Evolutionary conservation across 2,329 filamentous ascomycete genomes (phyloP), one percentile per base, ranked within the genome.

Genomic region (Talaromyces sp.): DNA sequence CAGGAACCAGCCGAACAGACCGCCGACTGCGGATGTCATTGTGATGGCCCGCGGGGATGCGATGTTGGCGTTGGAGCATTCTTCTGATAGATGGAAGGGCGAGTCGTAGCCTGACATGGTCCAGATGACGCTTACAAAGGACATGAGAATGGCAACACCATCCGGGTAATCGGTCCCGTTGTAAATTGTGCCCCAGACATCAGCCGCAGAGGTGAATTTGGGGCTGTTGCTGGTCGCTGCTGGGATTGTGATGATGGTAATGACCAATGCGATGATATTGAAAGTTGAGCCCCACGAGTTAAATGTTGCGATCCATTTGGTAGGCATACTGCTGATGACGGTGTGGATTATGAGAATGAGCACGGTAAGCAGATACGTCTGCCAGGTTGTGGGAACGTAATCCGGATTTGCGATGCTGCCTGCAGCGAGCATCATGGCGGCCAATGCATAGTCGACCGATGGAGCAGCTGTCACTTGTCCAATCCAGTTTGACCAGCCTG

Each of bases 71-170:
- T 92, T 92, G 66, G 86, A 88, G 75, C 89, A 92, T 75, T 92
- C 89, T 72, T 92, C 89, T 3, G 87, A 84, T n/a, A 92, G 77
- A 76, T 92, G 89, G 74, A 91, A 91, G 0, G 89, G 86, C 0
- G 84, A 84, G 74, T 90, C 88, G 72, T 90, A 90, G 47, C 88
- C 87, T 6, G 82, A 82, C 83, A 88, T 88, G 5, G 87, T 89
- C 87, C 87, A 90, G 68, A 90, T 89, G 39, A 90, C 88, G 33
- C 85, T 84, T 50, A 90, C 84, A 73, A 92, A 92, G 25, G 84
- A 86, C 89, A 91, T 91, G 31, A 92, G 79, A 0, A 91, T 82
- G 0, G 87, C 85, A 22, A 91, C 79, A 19, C 89, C 89, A 62
- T 87, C 82, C 0, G 89, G 88, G 72, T 86, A 92, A 54, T 87